Evolutionary conservation across 805 yeast genomes (phyloP).

Genomic region (Wickerhamomyces bovis): DNA sequence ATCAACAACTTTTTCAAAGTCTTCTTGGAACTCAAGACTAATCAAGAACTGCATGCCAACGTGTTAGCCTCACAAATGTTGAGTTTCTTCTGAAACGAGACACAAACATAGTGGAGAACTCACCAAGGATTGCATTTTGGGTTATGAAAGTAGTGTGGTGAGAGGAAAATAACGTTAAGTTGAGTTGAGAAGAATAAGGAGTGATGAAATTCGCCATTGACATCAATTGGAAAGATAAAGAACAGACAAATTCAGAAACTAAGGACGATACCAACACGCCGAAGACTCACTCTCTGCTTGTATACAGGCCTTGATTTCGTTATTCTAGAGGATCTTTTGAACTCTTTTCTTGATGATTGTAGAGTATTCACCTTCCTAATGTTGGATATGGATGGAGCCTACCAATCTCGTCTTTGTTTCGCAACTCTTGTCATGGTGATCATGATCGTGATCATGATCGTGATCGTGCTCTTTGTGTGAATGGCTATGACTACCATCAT

Average conservation of each 20-base stretch:
- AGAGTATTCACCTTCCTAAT: slow-evolving; percentile 56
- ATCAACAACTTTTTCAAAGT: no score
- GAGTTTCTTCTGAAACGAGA: no score
- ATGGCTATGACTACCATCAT: slow-evolving; percentile 13
- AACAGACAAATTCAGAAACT: background rate
- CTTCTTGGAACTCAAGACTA: no score
- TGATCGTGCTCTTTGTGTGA: slow-evolving; percentile 7
- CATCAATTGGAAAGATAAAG: no score
- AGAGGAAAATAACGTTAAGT: no score
- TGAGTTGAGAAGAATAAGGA: no score
- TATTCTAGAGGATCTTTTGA: slow-evolving; percentile 43
- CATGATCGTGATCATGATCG: slow-evolving; percentile 2
- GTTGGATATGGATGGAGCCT: slow-evolving; percentile 84
- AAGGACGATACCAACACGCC: slow-evolving; percentile 58
- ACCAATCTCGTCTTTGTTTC: slow-evolving; percentile 32
- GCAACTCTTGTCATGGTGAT: slow-evolving; percentile 9
- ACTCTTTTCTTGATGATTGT: slow-evolving; percentile 55
- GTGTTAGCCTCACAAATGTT: no score
- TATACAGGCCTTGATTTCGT: slow-evolving; percentile 49
- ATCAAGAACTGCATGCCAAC: no score
- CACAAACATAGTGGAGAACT: no score
- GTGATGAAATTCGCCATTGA: no score
- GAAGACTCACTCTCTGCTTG: slow-evolving; percentile 65
- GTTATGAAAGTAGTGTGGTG: no score
- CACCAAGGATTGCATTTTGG: no score